These are phyloP conservation scores for Goffeauzyma gilvescens DNA, from an alignment of 768 basidiomycete genomes.

Conservation along the genomic window DNA sequence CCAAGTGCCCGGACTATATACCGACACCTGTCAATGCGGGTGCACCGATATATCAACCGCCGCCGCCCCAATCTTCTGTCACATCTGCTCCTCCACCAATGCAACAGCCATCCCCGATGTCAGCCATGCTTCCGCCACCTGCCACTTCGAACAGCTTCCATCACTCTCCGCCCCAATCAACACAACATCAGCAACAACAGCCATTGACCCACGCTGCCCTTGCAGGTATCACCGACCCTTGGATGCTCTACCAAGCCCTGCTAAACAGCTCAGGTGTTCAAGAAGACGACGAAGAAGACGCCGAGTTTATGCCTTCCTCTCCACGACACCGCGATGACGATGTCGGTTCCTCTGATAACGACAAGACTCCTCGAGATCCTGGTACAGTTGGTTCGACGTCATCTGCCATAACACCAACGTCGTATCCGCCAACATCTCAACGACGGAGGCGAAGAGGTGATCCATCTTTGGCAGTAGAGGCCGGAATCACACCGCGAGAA, in stretches of 20 bases:
- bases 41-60: too few relatives aligned
- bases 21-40: background rate
- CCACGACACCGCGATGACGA: background rate
- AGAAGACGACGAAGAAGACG: constrained; percentile 8
- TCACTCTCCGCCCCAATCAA: background rate
- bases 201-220: background rate
- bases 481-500: background rate
- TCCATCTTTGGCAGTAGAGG: too few relatives aligned
- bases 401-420: background rate
- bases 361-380: background rate
- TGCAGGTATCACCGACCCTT: background rate
- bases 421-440: background rate
- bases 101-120: constrained; percentile 1
- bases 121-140: background rate
- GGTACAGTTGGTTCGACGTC: background rate
- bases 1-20: background rate
- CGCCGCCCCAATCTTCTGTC: background rate
- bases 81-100: background rate
- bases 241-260: background rate
- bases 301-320: constrained; percentile 6
- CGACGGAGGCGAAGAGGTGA: constrained; percentile 2
- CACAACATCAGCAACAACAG: background rate
- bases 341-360: background rate
- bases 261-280: background rate
- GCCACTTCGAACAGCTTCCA: background rate